Conservation (phyloP, 1,284 basidiomycete genomes). For the Pterula multifida region DNA sequence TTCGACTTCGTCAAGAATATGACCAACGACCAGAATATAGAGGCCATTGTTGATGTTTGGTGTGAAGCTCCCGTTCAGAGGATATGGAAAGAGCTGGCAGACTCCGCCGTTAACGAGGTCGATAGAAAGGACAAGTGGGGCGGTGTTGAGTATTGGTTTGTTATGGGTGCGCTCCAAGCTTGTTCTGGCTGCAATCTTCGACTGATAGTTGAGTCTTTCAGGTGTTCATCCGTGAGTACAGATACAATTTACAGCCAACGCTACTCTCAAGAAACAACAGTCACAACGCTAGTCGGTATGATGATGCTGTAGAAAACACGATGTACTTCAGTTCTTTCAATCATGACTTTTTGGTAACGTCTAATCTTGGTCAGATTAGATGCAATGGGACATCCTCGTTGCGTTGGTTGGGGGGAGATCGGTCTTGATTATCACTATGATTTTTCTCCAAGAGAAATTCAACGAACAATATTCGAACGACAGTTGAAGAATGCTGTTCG, state of each 20-base stretch:
- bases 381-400: constrained; percentile 67
- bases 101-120: constrained; percentile 47
- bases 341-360: constrained; percentile 4
- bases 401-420: constrained; percentile 78
- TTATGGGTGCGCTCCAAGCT: constrained; percentile 44
- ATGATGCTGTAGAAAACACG: constrained; percentile 51
- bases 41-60: constrained; percentile 71
- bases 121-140: constrained; percentile 41
- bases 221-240: constrained; percentile 65
- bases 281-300: constrained; percentile 61
- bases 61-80: constrained; percentile 60
- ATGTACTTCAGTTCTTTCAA: constrained; percentile 29
- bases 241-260: neutral
- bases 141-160: constrained; percentile 62
- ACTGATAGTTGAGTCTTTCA: constrained; percentile 14
- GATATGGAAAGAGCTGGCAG: constrained; percentile 59
- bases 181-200: constrained; percentile 1
- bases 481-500: constrained; percentile 58
- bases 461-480: constrained; percentile 50
- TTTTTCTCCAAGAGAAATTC: constrained; percentile 54
- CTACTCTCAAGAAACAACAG: constrained; percentile 20
- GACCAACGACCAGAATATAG: constrained; percentile 43
- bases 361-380: constrained; percentile 32
- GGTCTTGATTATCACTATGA: constrained; percentile 79
- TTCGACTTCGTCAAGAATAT: constrained; percentile 55